Percentiles rank a stretch among this genome's conserved stretches.
These are phyloP conservation scores for Yarrowia deformans DNA, from an alignment of 805 yeast genomes.

Conservation along the genomic window DNA sequence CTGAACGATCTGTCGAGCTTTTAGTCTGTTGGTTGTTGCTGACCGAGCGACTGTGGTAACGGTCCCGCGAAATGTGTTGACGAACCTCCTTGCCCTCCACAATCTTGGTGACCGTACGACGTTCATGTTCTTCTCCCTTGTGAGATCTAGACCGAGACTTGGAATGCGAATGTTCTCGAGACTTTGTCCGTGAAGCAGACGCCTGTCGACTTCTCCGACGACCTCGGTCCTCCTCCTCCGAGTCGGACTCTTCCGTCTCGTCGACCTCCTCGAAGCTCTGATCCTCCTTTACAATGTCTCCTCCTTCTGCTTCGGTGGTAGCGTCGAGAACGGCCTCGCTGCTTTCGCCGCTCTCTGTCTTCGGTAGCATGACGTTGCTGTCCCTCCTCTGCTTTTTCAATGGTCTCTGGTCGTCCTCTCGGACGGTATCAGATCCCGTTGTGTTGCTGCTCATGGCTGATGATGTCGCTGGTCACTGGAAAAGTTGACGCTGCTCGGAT, in stretches of 20 bases:
- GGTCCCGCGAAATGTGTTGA: constrained; percentile 13
- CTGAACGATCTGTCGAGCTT: constrained; percentile 1
- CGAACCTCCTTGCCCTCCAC: constrained; percentile 29
- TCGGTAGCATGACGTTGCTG: neutral
- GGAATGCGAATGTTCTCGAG: constrained; percentile 24
- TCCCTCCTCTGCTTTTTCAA: constrained; percentile 5
- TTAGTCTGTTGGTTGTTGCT: constrained; percentile 9
- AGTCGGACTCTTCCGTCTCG: neutral
- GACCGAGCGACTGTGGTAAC: constrained; percentile 18
- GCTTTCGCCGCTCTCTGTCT: neutral
- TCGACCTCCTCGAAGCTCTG: neutral
- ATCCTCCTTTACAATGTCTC: neutral
- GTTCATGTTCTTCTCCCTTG: constrained; percentile 20
- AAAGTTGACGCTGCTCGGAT: too few relatives aligned
- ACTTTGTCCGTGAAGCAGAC: neutral
- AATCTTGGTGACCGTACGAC: neutral
- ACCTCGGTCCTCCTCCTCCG: constrained; percentile 1
- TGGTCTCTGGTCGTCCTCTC: constrained; percentile 8
- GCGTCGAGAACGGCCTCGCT: neutral
- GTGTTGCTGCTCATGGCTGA: constrained; percentile 2
- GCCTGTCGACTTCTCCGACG: neutral
- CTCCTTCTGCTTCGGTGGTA: constrained; percentile 23
- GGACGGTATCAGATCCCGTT: constrained; percentile 1
- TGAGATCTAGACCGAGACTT: constrained; percentile 24
- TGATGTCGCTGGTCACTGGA: neutral